A percentile compares a stretch with the other conserved stretches of the same genome.
phyloP scores from a whole-genome alignment of 805 yeast species.

The Pichia rugopelliculosa region DNA sequence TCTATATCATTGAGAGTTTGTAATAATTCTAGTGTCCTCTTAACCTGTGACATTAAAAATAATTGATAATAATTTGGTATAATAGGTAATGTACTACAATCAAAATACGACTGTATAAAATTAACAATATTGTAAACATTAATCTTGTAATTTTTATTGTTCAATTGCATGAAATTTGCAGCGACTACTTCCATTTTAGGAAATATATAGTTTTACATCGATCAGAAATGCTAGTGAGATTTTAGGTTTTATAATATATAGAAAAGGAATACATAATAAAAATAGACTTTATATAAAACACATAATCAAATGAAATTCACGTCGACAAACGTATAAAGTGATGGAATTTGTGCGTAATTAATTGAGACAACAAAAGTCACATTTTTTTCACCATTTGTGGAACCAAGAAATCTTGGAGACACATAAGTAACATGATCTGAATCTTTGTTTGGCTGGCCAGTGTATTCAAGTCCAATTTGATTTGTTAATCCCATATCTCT shows the following conservation, averaged over 20 bases:
- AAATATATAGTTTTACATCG: neutral
- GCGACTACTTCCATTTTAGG: neutral
- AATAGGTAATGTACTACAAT: too few relatives aligned
- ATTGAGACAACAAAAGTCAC: neutral
- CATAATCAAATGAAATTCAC: neutral
- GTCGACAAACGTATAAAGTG: neutral
- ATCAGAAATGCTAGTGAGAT: too few relatives aligned
- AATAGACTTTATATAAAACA: too few relatives aligned
- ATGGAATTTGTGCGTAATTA: neutral
- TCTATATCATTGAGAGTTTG: neutral
- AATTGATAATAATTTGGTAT: too few relatives aligned
- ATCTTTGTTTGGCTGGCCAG: neutral
- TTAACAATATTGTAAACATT: neutral
- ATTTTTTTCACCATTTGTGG: neutral
- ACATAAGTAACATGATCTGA: neutral
- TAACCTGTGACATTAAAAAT: too few relatives aligned
- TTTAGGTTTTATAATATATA: too few relatives aligned
- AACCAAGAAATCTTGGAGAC: neutral
- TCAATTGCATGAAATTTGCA: neutral
- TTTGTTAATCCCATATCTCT: neutral
- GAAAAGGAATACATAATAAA: too few relatives aligned
- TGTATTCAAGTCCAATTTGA: neutral
- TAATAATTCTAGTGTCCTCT: neutral
- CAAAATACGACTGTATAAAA: too few relatives aligned
- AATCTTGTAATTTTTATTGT: too few relatives aligned